Evolutionary conservation across 2,329 filamentous ascomycete species (phyloP).

Genomic region (Neonectria faginata): DNA sequence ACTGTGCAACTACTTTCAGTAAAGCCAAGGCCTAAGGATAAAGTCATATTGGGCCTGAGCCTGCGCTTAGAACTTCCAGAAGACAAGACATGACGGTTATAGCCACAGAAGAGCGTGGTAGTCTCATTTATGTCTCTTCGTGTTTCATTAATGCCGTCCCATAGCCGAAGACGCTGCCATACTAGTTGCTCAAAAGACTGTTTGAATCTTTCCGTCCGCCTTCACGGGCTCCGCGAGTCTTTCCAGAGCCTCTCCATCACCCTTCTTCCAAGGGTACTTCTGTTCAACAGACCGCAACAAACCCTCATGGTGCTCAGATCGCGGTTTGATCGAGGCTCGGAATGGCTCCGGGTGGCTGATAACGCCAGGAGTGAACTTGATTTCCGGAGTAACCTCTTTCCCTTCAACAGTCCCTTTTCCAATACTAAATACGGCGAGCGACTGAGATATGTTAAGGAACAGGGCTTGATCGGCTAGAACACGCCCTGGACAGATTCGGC

Average conservation of each 20-base stretch:
- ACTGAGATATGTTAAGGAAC: slow-evolving; percentile 53
- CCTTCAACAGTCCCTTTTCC: background rate
- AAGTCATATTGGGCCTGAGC: too few relatives aligned
- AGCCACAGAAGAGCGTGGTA: too few relatives aligned
- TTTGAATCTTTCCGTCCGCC: too few relatives aligned
- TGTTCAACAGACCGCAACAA: slow-evolving; percentile 31
- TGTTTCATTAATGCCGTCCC: too few relatives aligned
- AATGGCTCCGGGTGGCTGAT: slow-evolving; percentile 34
- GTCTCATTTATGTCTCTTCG: too few relatives aligned
- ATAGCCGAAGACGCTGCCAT: too few relatives aligned
- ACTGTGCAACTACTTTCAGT: too few relatives aligned
- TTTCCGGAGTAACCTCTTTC: background rate
- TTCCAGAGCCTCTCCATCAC: slow-evolving; percentile 26
- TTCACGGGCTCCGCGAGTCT: background rate
- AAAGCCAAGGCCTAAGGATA: too few relatives aligned
- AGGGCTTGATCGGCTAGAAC: slow-evolving; percentile 46
- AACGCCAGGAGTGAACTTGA: slow-evolving; percentile 31
- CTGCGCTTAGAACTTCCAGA: too few relatives aligned
- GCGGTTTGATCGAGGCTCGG: slow-evolving; percentile 27
- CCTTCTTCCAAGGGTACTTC: slow-evolving; percentile 32
- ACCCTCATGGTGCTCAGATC: slow-evolving; percentile 25
- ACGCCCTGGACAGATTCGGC: slow-evolving; percentile 49
- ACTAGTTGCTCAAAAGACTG: too few relatives aligned
- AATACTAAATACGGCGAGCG: slow-evolving; percentile 60
- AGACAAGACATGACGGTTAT: too few relatives aligned